Conservation (phyloP, 805 yeast species). For the Sugiyamaella mastotermitis region DNA sequence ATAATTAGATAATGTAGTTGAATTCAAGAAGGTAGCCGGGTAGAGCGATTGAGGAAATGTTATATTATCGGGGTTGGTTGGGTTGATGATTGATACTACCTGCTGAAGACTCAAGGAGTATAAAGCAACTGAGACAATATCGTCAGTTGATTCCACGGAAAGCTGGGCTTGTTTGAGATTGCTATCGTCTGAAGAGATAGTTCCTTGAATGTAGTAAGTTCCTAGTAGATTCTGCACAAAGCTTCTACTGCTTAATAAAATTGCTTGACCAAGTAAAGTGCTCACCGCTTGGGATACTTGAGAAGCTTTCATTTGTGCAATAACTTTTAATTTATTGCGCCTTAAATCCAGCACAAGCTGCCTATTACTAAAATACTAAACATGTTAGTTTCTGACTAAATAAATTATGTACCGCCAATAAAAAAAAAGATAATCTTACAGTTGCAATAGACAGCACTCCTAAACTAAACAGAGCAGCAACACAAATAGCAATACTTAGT, state of each 20-base stretch:
- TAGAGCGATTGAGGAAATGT: constrained; percentile 11
- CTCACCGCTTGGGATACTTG: constrained; percentile 67
- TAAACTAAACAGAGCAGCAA: constrained; percentile 64
- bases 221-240: constrained; percentile 52
- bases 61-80: constrained; percentile 2
- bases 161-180: constrained; percentile 14
- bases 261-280: constrained; percentile 58
- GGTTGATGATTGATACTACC: constrained; percentile 3
- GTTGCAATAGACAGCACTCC: constrained; percentile 69
- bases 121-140: constrained; percentile 18
- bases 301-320: constrained; percentile 73
- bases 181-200: constrained; percentile 3
- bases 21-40: constrained; percentile 11
- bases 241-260: constrained; percentile 54
- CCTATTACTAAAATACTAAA: constrained; percentile 52
- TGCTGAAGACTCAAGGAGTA: constrained; percentile 10
- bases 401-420: constrained; percentile 7
- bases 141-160: constrained; percentile 20
- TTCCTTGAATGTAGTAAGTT: constrained; percentile 31
- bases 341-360: constrained; percentile 51
- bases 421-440: constrained; percentile 15
- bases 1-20: constrained; percentile 1
- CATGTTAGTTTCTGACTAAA: constrained; percentile 4
- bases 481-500: constrained; percentile 61
- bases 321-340: constrained; percentile 63